Conservation (phyloP, 1,284 basidiomycete species). For the Peniophora sp. region DNA sequence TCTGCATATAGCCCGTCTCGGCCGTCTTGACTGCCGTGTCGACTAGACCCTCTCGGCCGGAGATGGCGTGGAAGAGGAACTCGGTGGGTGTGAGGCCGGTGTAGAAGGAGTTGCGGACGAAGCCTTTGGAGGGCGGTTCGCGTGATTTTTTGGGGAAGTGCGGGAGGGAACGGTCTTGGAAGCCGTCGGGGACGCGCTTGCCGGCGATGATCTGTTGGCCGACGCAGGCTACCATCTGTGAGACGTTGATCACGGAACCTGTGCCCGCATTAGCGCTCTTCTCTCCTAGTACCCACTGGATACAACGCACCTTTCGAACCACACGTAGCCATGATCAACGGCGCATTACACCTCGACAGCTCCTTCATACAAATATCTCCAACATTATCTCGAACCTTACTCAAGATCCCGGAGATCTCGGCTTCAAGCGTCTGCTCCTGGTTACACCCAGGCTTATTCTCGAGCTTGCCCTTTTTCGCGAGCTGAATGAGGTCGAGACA, state of each 20-base stretch:
- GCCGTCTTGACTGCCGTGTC: slow-evolving; percentile 99
- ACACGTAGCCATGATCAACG: slow-evolving; percentile 98
- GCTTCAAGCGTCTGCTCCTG: slow-evolving; percentile 97
- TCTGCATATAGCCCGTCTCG: slow-evolving; percentile 99
- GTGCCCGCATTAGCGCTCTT: slow-evolving; percentile 1
- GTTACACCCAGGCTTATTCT: slow-evolving; percentile 95
- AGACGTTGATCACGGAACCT: slow-evolving; percentile 99
- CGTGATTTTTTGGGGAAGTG: slow-evolving; percentile 98
- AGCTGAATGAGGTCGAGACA: slow-evolving; percentile 84
- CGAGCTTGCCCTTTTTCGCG: slow-evolving; percentile 88
- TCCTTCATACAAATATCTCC: slow-evolving; percentile 99
- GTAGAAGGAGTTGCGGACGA: slow-evolving; percentile 97
- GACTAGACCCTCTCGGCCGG: slow-evolving; percentile 96
- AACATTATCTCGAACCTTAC: slow-evolving; percentile 91
- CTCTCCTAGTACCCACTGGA: not conserved
- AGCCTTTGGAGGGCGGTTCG: slow-evolving; percentile 96
- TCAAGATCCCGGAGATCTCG: slow-evolving; percentile 88
- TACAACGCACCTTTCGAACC: slow-evolving; percentile 83
- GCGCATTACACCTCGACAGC: slow-evolving; percentile 92
- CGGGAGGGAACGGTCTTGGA: slow-evolving; percentile 97
- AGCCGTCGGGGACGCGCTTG: slow-evolving; percentile 97
- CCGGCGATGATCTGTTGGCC: slow-evolving; percentile 99
- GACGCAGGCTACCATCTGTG: slow-evolving; percentile 99
- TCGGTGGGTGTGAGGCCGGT: slow-evolving; percentile 93
- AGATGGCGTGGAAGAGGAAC: slow-evolving; percentile 98